These are phyloP conservation scores for Penicillium sp. DNA, from an alignment of 2,329 filamentous ascomycete species.

Conservation along the genomic window DNA sequence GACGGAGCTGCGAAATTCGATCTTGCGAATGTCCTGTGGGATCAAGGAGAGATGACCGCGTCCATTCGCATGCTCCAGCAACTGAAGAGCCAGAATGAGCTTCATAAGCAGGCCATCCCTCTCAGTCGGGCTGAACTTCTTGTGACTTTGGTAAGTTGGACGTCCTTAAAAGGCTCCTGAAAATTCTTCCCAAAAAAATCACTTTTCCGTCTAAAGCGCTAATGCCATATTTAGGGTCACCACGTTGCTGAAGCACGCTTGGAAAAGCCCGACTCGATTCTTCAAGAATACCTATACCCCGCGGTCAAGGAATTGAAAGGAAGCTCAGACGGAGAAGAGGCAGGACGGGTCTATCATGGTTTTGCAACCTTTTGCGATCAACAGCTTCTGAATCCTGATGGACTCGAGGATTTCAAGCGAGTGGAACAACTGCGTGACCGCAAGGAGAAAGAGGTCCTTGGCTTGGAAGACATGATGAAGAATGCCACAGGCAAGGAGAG, in stretches of 20 bases:
- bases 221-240: slow-evolving; percentile 57
- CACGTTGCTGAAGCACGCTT: slow-evolving; percentile 86
- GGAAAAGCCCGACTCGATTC: slow-evolving; percentile 86
- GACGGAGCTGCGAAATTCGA: slow-evolving; percentile 77
- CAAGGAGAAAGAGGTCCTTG: slow-evolving; percentile 75
- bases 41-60: slow-evolving; percentile 82
- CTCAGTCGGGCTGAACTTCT: slow-evolving; percentile 76
- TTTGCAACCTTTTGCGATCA: slow-evolving; percentile 95
- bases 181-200: too few relatives aligned
- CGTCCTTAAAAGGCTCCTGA: neutral
- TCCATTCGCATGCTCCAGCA: slow-evolving; percentile 86
- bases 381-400: slow-evolving; percentile 83
- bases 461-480: slow-evolving; percentile 62
- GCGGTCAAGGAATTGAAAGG: slow-evolving; percentile 78
- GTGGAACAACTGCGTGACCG: slow-evolving; percentile 74
- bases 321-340: slow-evolving; percentile 64
- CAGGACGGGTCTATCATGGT: slow-evolving; percentile 87
- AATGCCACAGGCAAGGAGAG: slow-evolving; percentile 51
- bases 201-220: neutral
- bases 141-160: slow-evolving; percentile 65
- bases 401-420: slow-evolving; percentile 77
- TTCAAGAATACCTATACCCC: slow-evolving; percentile 78
- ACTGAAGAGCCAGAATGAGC: slow-evolving; percentile 59
- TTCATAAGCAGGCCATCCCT: slow-evolving; percentile 66
- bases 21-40: slow-evolving; percentile 87